phyloP scores from a whole-genome alignment of 139 green algal genomes.

The Zygnema cylindricum region DNA sequence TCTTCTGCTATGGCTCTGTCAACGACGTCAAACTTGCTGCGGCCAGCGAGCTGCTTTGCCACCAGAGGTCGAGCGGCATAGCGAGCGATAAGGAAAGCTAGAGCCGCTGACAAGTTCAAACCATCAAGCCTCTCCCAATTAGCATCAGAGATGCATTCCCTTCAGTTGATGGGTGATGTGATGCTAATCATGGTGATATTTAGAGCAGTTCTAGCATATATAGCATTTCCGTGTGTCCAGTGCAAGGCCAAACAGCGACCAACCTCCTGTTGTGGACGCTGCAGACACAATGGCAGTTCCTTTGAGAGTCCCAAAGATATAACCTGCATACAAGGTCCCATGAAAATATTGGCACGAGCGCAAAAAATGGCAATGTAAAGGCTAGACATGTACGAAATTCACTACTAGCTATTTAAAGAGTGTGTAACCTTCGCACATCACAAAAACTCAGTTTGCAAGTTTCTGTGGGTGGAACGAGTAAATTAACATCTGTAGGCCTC shows the following conservation, averaged over 20 bases:
- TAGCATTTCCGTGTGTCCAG: background rate
- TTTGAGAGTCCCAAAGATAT: constrained; percentile 81
- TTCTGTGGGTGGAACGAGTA: too few species aligned
- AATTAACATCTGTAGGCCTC: background rate
- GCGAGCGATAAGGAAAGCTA: constrained; percentile 90
- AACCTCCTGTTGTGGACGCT: constrained; percentile 67
- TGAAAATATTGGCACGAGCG: background rate
- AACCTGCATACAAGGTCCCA: constrained; percentile 22
- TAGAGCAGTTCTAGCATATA: too few species aligned
- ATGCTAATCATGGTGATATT: too few species aligned
- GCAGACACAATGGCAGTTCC: constrained; percentile 82
- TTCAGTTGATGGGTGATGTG: too few species aligned
- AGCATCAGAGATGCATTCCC: too few species aligned
- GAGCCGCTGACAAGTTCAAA: constrained; percentile 67
- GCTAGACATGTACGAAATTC: background rate
- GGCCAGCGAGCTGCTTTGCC: constrained; percentile 73
- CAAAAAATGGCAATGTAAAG: background rate
- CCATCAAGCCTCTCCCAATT: too few species aligned
- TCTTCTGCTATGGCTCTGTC: constrained; percentile 87
- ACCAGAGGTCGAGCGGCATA: constrained; percentile 85
- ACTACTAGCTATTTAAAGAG: too few species aligned
- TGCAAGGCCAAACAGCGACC: background rate
- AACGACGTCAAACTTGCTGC: constrained; percentile 71
- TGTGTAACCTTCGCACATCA: too few species aligned
- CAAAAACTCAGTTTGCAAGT: too few species aligned